Evolutionary conservation across 2,329 filamentous ascomycete genomes (phyloP), one percentile per base, ranked within the genome.

Genomic region (Paramyrothecium sp.): DNA sequence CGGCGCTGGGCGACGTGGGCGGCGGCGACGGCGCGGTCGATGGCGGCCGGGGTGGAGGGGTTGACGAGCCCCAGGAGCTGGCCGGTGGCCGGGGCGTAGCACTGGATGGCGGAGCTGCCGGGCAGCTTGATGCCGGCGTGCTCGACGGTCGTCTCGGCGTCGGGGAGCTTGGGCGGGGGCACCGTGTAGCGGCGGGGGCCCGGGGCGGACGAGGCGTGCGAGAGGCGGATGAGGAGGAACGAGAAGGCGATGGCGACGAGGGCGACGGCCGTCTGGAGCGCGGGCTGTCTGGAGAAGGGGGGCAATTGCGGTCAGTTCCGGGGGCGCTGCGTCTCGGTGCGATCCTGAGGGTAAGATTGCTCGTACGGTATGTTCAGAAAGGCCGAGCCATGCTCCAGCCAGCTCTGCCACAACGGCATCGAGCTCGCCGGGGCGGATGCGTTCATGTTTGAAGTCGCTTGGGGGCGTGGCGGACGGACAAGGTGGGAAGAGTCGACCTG

Each of bases 31-130:
- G 88, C 88, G 58, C 86, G 81, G 73, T 99, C 91, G 69, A 99
- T 91, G 59, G 86, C 89, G 56, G 87, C 86, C 2, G 86, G 77
- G 1, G 91, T 92, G 10, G 88, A 86, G 19, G 94, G 91, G 71
- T 90, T 91, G 72, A 94, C 81, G 63, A 85, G 81, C 55, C 91
- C 92, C 23, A 99, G 86, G 58, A 91, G 84, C 67, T 90, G 84
- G 61, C 95, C 95, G 22, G 92, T 97, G 2, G 94, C 94, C 2
- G 95, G 95, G 48, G 89, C 90, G 72, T 95, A 95, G 76, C 91
- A 96, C 75, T 91, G 90, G 59, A 96, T 88, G 8, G 87, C 83
- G 1, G 83, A 82, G 44, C 86, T 86, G 17, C 86, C 87, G 1
- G 84, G 71, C n/a, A 84, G 80, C 75, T 88, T 89, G 69, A 92